Conservation (phyloP, 352 stramenopile species). For the Globisporangium nunn region DNA sequence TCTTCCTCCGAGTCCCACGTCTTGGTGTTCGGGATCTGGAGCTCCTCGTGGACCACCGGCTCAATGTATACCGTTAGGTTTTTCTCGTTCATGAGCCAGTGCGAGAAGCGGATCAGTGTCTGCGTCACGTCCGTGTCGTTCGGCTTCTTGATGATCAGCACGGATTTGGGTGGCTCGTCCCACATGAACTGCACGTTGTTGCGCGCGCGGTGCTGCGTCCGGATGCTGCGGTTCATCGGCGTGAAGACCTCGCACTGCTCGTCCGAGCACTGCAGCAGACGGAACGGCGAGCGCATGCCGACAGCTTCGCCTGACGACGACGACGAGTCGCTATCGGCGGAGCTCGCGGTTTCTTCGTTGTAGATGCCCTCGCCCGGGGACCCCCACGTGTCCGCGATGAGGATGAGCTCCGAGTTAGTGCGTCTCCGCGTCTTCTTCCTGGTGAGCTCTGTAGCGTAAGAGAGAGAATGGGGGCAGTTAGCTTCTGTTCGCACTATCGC, state of each 20-base stretch:
- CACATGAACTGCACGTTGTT: constrained; percentile 89
- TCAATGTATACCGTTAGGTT: constrained; percentile 70
- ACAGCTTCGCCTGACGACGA: constrained; percentile 33
- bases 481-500: too few species aligned
- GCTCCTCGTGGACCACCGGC: constrained; percentile 60
- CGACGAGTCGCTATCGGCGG: constrained; percentile 31
- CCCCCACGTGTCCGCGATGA: constrained; percentile 74
- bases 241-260: constrained; percentile 87
- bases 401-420: constrained; percentile 80
- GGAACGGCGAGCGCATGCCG: constrained; percentile 52
- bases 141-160: constrained; percentile 87
- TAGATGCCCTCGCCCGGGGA: constrained; percentile 69
- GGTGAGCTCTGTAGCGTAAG: constrained; percentile 21
- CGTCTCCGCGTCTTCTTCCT: constrained; percentile 51
- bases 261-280: constrained; percentile 80
- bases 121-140: constrained; percentile 73
- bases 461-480: neutral
- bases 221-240: constrained; percentile 80
- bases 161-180: constrained; percentile 72
- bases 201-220: constrained; percentile 72
- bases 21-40: constrained; percentile 40
- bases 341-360: constrained; percentile 53
- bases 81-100: constrained; percentile 75
- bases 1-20: constrained; percentile 58
- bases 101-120: constrained; percentile 51